Base-by-base conservation (phyloP, 345 rosid species). In the Salix koriyanagi region DNA sequence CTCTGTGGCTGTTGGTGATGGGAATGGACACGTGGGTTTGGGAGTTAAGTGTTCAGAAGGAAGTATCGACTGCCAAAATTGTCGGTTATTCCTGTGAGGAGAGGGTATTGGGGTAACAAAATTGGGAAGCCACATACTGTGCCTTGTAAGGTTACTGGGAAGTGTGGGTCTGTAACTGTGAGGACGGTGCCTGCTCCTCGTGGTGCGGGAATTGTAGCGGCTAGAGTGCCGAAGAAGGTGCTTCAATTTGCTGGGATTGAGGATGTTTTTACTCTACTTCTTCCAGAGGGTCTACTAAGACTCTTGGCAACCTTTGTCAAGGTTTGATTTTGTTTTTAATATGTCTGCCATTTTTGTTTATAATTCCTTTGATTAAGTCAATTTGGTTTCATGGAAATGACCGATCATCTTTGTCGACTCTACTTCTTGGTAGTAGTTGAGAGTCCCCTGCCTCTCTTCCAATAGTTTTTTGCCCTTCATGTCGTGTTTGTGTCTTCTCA, bases 151-250 rank as follows among this genome's bases (percentile, higher is more conserved):
- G 93, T 91, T 25, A 91, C 92, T 0, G 93, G 95, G 13, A 91
- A 91, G 79, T 91, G 95, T 54, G 93, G 95, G 4, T 89, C 93
- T 9, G 93, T 91, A 4, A 88, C 89, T 0, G 93, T 91, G 18
- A 80, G 93, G 72, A 89, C 89, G 95, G 95, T 91, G 69, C 95
- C 93, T 2, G 95, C 95, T 18, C 93, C 94, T 0, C 84, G 97
- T 60, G 95, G 95, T 44, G 85, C 93, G 1, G 95, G 94, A 21
- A 92, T 92, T 39, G 97, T 92, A 3, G 97, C 97, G 2, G 97
- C 97, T 52, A 80, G 94, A 28, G 93, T 92, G 28, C 97, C 97
- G 2, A 92, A 92, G 91, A 92, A 89, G 88, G 95, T 92, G 26
- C 88, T 92, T 58, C 95, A 92, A 66, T 90, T 92, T 69, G 92